A percentile compares a stretch with the other conserved stretches of the same genome.
phyloP scores from a whole-genome alignment of 202 grass and related monocot species.

The Schoenoplectus tabernaemontani region DNA sequence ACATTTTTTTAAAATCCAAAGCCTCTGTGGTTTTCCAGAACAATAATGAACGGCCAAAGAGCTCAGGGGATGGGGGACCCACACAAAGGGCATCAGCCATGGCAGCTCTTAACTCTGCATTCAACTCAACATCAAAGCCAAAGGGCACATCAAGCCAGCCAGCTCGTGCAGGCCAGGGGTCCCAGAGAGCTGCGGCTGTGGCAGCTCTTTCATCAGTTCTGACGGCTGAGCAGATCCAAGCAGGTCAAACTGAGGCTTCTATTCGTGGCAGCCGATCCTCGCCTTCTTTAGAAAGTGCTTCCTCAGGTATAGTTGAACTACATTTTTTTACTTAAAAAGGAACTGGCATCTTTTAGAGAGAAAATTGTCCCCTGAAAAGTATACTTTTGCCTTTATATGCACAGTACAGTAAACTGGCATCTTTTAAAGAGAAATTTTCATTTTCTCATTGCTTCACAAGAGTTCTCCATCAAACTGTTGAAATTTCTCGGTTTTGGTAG shows the following conservation, averaged over 20 bases:
- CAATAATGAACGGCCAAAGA: conserved; percentile 48
- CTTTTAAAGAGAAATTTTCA: neutral
- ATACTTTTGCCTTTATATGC: neutral
- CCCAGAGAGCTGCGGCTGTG: conserved; percentile 92
- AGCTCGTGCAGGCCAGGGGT: conserved; percentile 60
- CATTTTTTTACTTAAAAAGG: conserved; percentile 6
- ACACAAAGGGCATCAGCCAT: conserved; percentile 83
- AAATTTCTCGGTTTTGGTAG: neutral
- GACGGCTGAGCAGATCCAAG: conserved; percentile 62
- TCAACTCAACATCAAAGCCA: conserved; percentile 60
- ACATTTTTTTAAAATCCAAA: conserved; percentile 6
- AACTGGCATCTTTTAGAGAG: neutral
- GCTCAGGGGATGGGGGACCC: conserved; percentile 46
- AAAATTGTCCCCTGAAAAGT: neutral
- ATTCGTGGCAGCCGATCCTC: conserved; percentile 46
- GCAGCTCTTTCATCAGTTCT: conserved; percentile 85
- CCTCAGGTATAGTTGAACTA: conserved; percentile 22
- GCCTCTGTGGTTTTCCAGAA: conserved; percentile 33
- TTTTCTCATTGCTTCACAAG: neutral
- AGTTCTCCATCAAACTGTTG: neutral
- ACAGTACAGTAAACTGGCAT: neutral
- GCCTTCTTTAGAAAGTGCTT: conserved; percentile 31
- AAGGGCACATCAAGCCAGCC: conserved; percentile 36
- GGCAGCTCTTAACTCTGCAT: conserved; percentile 76
- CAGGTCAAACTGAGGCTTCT: conserved; percentile 50